These are phyloP conservation scores for Heritiera fomes DNA, from an alignment of 345 rosid species.

Conservation along the genomic window DNA sequence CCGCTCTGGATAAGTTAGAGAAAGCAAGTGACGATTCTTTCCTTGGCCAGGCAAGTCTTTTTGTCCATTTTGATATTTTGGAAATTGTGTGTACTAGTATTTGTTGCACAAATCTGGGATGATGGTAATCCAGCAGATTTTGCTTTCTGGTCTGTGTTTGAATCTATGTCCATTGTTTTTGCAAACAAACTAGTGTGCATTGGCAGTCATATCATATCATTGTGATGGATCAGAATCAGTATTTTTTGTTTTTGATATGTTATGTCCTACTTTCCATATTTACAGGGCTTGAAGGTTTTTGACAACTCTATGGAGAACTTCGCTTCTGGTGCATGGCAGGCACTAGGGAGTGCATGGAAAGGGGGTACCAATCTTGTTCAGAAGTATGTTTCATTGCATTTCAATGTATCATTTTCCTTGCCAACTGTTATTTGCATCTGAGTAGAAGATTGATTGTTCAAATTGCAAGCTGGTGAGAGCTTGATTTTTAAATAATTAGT, in stretches of 20 bases:
- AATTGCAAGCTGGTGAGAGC: background rate
- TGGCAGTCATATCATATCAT: background rate
- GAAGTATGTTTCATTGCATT: conserved; percentile 53
- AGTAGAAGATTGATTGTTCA: background rate
- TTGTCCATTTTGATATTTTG: conserved; percentile 20
- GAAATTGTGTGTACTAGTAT: conserved; percentile 2
- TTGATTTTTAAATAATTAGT: background rate
- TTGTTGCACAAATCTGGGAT: background rate
- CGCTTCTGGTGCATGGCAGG: conserved; percentile 96
- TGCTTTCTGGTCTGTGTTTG: background rate
- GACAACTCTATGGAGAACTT: conserved; percentile 91
- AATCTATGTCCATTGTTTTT: background rate
- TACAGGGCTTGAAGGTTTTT: conserved; percentile 83
- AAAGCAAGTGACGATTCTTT: conserved; percentile 80
- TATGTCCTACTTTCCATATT: conserved; percentile 4
- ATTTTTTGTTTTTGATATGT: background rate
- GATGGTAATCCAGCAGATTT: background rate
- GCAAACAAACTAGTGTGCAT: background rate
- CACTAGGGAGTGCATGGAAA: conserved; percentile 78
- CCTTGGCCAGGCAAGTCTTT: conserved; percentile 83
- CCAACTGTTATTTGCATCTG: background rate
- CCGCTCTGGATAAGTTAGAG: conserved; percentile 74
- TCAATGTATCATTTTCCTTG: conserved; percentile 3
- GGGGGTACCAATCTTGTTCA: conserved; percentile 78
- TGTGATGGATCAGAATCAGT: background rate